phyloP scores from a whole-genome alignment of 495 filamentous ascomycete species.

The Penicillium dipodomyicola region DNA sequence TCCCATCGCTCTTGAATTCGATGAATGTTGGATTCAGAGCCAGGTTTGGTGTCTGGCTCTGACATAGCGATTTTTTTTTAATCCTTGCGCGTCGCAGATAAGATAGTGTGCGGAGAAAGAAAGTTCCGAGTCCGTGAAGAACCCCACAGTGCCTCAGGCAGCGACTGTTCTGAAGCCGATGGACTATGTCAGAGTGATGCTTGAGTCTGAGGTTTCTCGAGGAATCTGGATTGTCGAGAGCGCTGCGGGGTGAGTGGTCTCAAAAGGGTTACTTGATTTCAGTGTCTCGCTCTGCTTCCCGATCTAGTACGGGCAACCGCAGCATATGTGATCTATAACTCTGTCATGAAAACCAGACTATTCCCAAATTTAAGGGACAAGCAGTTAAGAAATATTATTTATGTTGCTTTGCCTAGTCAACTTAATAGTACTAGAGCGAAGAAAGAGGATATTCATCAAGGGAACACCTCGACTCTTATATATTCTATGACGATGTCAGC shows the following conservation, averaged over 20 bases:
- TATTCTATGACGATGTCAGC: not conserved
- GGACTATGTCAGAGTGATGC: not conserved
- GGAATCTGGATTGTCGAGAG: not conserved
- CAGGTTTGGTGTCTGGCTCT: not conserved
- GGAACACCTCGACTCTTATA: not conserved
- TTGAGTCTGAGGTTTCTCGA: not conserved
- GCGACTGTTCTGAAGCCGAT: not conserved
- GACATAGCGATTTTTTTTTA: constrained; percentile 8
- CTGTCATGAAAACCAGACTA: not conserved
- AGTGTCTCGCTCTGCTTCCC: not conserved
- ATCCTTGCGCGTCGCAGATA: not conserved
- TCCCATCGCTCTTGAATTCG: constrained; percentile 7
- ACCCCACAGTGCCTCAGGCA: not conserved
- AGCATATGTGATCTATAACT: not conserved
- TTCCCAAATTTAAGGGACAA: not conserved
- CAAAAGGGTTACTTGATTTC: not conserved
- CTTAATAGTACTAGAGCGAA: not conserved
- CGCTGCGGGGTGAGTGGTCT: not conserved
- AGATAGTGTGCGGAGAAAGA: constrained; percentile 3
- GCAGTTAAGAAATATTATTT: not conserved
- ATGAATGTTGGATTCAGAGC: not conserved
- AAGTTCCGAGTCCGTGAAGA: constrained; percentile 8
- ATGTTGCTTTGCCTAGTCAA: not conserved
- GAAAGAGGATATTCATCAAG: not conserved
- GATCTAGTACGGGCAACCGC: not conserved